Base-by-base conservation (phyloP, 1,284 basidiomycete genomes). In the Macrocybe sp. region DNA sequence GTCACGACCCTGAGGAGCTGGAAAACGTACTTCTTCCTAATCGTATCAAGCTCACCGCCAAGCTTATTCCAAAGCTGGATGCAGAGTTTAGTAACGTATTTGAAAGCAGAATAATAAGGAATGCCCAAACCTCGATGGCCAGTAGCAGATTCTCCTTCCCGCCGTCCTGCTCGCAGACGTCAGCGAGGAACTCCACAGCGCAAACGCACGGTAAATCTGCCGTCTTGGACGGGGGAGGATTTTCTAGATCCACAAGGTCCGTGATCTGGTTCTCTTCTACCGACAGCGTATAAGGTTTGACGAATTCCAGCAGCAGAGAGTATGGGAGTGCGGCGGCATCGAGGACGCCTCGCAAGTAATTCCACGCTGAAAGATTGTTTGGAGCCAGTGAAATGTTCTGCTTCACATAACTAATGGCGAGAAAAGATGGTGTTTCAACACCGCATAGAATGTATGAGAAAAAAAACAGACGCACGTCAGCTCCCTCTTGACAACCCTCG, bases 281-380 rank as follows among this genome's bases (percentile, higher is more conserved):
- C 4, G 72, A 59, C 31, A 67, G 55, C 5, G 81, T 75, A 64
- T 90, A 92, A 4, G 80, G 80, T 30, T 72, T 59, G 6, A 89
- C 82, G 53, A 92, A 91, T 0, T 75, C 61, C 9, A 70, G 59
- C 37, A 89, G 62, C 0, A 64, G 65, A 0, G 78, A 67, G 55
- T 84, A 84, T 0, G 89, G 79, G 3, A 76, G 71, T 32, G 75
- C 64, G 54, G 75, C 74, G 60, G 75, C 62, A 49, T 87, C 75
- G 11, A 92, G 75, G 7, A 87, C 62, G 7, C 87, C 94, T 52
- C 93, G 81, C 7, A 97, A 75, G 63, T 96, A 97, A 64, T 96
- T 96, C 94, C 94, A 97, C 0, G 91, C 90, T 0, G 91, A 93
- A 0, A 84, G 77, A 58, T 97, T 97, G 65, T 94, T 94, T 2